Percentiles rank a stretch among this genome's conserved stretches.
Conservation (phyloP, 768 basidiomycete species). For the Termitomyces sp. region DNA sequence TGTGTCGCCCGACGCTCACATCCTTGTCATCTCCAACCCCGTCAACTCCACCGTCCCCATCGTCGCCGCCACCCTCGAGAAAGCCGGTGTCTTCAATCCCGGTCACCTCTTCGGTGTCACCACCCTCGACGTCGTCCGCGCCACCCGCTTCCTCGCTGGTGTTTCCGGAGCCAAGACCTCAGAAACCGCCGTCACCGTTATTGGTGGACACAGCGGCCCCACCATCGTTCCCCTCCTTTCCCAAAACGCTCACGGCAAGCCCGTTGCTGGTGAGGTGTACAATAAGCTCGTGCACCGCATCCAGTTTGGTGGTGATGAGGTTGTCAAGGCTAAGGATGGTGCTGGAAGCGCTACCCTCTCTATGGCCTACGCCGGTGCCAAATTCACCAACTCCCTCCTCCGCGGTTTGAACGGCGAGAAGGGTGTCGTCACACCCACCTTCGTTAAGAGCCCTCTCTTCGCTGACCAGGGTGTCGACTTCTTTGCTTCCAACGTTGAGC, state of each 20-base stretch:
- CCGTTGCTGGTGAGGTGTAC: slow-evolving; percentile 70
- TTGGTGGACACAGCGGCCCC: slow-evolving; percentile 96
- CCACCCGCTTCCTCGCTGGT: slow-evolving; percentile 83
- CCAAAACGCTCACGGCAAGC: slow-evolving; percentile 68
- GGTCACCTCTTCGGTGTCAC: slow-evolving; percentile 92
- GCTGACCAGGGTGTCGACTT: slow-evolving; percentile 85
- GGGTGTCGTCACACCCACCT: slow-evolving; percentile 79
- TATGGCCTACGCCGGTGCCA: slow-evolving; percentile 94
- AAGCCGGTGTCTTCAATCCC: slow-evolving; percentile 91
- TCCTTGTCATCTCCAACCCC: slow-evolving; percentile 98
- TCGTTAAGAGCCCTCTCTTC: slow-evolving; percentile 87
- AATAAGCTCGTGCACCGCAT: slow-evolving; percentile 86
- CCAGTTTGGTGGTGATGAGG: slow-evolving; percentile 97
- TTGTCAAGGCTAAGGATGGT: slow-evolving; percentile 96
- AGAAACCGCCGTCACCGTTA: slow-evolving; percentile 74
- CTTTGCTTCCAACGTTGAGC: slow-evolving; percentile 93
- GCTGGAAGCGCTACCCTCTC: slow-evolving; percentile 93
- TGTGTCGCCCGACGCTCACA: slow-evolving; percentile 84
- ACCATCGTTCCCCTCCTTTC: slow-evolving; percentile 97
- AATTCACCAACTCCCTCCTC: slow-evolving; percentile 82
- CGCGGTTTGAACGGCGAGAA: slow-evolving; percentile 86
- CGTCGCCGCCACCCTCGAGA: slow-evolving; percentile 86
- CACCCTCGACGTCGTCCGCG: slow-evolving; percentile 96
- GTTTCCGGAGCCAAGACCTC: slow-evolving; percentile 62
- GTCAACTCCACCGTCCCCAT: slow-evolving; percentile 99